phyloP scores from a whole-genome alignment of 768 basidiomycete genomes.

The Strobilomyces dryophilus region DNA sequence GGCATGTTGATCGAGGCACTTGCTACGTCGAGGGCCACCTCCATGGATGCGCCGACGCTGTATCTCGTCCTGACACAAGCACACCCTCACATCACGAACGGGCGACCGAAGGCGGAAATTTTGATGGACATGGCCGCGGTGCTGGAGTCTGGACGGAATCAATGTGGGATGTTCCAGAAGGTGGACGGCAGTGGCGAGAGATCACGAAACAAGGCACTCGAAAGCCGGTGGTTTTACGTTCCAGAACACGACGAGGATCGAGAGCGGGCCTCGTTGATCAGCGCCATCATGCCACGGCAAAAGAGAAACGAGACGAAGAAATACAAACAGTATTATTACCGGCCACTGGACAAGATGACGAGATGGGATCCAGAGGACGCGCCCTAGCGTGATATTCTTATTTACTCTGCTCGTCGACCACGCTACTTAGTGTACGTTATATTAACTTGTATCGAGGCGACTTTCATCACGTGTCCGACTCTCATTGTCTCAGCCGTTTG shows the following conservation, averaged over 20 bases:
- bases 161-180: constrained; percentile 66
- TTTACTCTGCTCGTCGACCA: background rate
- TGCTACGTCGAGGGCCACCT: constrained; percentile 69
- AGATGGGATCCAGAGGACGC: constrained; percentile 74
- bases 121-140: constrained; percentile 45
- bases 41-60: constrained; percentile 51
- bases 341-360: constrained; percentile 65
- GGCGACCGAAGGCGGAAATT: constrained; percentile 41
- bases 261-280: constrained; percentile 63
- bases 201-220: constrained; percentile 47
- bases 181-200: constrained; percentile 61
- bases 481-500: background rate
- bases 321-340: constrained; percentile 83
- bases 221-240: constrained; percentile 66
- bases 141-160: constrained; percentile 40
- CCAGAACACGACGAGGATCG: constrained; percentile 67
- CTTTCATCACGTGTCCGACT: constrained; percentile 6
- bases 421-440: constrained; percentile 9
- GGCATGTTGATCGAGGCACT: constrained; percentile 70
- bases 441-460: constrained; percentile 15
- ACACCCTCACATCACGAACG: constrained; percentile 47
- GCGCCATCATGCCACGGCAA: constrained; percentile 71
- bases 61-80: constrained; percentile 48
- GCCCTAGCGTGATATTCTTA: constrained; percentile 13
- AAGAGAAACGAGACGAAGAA: constrained; percentile 78